Evolutionary conservation across 768 basidiomycete species (phyloP), one percentile per base, ranked within the genome.

Genomic region (Guyanaporus albipodus): DNA sequence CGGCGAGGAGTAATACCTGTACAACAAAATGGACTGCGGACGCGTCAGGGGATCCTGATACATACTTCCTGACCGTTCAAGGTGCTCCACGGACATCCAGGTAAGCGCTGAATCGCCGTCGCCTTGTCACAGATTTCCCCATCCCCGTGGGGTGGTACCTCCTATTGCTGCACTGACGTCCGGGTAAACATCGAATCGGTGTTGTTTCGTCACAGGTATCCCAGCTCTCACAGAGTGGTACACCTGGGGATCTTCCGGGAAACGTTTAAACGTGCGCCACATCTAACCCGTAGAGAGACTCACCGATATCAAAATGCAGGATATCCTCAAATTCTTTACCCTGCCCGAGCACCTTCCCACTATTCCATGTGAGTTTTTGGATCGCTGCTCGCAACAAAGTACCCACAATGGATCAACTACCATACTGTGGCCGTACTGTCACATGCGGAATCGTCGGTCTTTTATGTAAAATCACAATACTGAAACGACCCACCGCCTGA

Each of bases 101-200:
- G n/a, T n/a, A n/a, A n/a, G n/a, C n/a, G n/a, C n/a, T n/a, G n/a
- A n/a, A n/a, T n/a, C n/a, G n/a, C n/a, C n/a, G n/a, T n/a, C n/a
- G n/a, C n/a, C n/a, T n/a, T n/a, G n/a, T n/a, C n/a, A n/a, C n/a
- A n/a, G n/a, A n/a, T n/a, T n/a, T n/a, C n/a, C n/a, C n/a, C n/a
- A n/a, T n/a, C n/a, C n/a, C n/a, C n/a, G n/a, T n/a, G n/a, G n/a
- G n/a, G n/a, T n/a, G n/a, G n/a, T n/a, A n/a, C n/a, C n/a, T n/a
- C n/a, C n/a, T n/a, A n/a, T n/a, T 2, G 28, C 38, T 24, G 59
- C 59, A 53, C 73, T 77, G 43, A 95, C 80, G 62, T 94, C 85
- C 5, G 76, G 70, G 61, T 97, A 98, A 34, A 96, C 90, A 68
- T 95, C 94, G 60, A 95, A 96, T 42, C 94, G 78, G 44, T 93